Conservation (phyloP, 108 stramenopile genomes). For the Nitzschia sp. region DNA sequence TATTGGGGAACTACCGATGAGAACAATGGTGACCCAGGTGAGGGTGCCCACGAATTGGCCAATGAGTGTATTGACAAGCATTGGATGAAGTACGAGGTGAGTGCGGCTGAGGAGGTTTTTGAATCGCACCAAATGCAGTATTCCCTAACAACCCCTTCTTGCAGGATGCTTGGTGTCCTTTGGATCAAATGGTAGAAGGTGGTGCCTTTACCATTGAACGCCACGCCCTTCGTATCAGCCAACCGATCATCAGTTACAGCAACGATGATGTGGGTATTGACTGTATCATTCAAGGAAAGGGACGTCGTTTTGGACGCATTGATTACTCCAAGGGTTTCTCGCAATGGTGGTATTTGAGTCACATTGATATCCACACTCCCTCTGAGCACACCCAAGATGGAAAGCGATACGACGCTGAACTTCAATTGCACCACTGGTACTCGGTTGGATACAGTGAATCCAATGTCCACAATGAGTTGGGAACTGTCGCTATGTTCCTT, state of each 20-base stretch:
- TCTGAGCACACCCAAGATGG: slow-evolving; percentile 53
- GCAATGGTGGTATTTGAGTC: slow-evolving; percentile 33
- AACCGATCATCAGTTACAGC: slow-evolving; percentile 28
- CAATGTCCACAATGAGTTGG: slow-evolving; percentile 33
- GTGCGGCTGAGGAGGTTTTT: slow-evolving; percentile 1
- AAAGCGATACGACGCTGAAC: slow-evolving; percentile 48
- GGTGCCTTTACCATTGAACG: slow-evolving; percentile 47
- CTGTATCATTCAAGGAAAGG: slow-evolving; percentile 9
- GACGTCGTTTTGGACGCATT: slow-evolving; percentile 32
- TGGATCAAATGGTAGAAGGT: slow-evolving; percentile 36
- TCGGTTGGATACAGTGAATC: slow-evolving; percentile 1
- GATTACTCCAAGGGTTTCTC: slow-evolving; percentile 30
- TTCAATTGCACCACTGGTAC: slow-evolving; percentile 42
- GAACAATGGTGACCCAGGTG: slow-evolving; percentile 18
- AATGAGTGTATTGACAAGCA: slow-evolving; percentile 44
- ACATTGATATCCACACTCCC: slow-evolving; percentile 45
- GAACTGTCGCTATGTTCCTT: slow-evolving; percentile 40
- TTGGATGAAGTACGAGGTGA: slow-evolving; percentile 55
- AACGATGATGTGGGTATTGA: slow-evolving; percentile 4
- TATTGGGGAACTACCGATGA: slow-evolving; percentile 18
- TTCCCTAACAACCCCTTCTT: not conserved
- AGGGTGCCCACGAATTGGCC: slow-evolving; percentile 9
- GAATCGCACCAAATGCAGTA: slow-evolving; percentile 6
- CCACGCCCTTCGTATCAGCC: slow-evolving; percentile 36
- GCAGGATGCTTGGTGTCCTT: slow-evolving; percentile 34